Conservation (phyloP, 257 asterid genomes). For the Solanum sejunctum region DNA sequence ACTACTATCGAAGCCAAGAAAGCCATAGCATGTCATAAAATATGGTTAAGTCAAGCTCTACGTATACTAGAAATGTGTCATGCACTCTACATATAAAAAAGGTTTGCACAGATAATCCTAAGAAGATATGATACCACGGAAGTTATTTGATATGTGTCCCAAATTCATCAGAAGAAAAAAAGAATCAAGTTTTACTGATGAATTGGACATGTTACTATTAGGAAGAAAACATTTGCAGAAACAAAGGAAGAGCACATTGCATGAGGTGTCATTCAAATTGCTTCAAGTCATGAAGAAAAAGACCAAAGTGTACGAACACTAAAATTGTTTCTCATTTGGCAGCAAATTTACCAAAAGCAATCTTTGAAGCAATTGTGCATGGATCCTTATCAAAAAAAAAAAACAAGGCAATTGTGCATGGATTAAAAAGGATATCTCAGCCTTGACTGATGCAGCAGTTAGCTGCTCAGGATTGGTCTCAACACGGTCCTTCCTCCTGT, state of each 20-base stretch:
- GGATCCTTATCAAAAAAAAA: neutral
- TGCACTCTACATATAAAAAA: neutral
- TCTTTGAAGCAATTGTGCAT: neutral
- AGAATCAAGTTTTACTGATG: neutral
- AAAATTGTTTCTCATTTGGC: neutral
- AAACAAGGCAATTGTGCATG: neutral
- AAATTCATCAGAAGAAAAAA: neutral
- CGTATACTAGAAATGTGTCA: neutral
- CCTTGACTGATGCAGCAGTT: conserved; percentile 93
- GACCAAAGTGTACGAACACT: neutral
- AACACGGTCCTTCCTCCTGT: conserved; percentile 89
- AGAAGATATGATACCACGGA: neutral
- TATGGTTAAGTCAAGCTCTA: neutral
- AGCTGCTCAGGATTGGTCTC: conserved; percentile 99
- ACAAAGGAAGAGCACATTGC: neutral
- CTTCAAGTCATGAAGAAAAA: neutral
- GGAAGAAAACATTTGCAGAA: neutral
- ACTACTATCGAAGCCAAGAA: neutral
- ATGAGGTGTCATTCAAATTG: neutral
- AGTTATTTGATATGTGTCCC: neutral
- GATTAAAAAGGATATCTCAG: conserved; percentile 81
- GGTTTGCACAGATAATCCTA: neutral
- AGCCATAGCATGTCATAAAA: neutral
- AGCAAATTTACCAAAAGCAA: neutral
- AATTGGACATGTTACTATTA: neutral